phyloP scores from a whole-genome alignment of 495 filamentous ascomycete genomes.

The Lasiosphaeria hispida region DNA sequence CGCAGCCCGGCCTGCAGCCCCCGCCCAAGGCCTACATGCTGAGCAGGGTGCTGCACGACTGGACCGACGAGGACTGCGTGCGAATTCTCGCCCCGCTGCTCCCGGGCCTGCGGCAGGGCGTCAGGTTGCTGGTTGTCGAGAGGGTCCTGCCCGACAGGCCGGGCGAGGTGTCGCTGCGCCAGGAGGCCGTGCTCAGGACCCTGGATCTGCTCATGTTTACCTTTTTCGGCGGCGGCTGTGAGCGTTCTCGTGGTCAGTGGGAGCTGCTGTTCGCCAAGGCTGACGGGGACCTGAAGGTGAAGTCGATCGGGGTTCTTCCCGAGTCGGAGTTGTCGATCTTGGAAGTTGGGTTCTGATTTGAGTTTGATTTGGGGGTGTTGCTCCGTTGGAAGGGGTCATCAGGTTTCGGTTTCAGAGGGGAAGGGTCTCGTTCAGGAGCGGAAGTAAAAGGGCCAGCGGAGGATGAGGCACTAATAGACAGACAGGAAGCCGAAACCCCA shows the following conservation, averaged over 20 bases:
- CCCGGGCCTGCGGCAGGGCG: neutral
- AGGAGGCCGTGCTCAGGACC: conserved; percentile 2
- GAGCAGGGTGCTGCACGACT: conserved; percentile 12
- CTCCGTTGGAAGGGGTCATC: no score
- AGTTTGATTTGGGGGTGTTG: no score
- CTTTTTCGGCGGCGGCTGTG: conserved; percentile 1
- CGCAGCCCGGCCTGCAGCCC: neutral
- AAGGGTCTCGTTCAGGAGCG: no score
- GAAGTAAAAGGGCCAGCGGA: no score
- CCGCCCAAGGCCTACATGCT: conserved; percentile 1
- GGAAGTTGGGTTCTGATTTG: no score
- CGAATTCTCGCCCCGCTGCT: neutral
- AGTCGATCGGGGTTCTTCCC: conserved; percentile 47
- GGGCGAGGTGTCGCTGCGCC: conserved; percentile 3
- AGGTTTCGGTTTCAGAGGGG: no score
- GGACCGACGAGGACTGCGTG: conserved; percentile 7
- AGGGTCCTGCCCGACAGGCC: conserved; percentile 9
- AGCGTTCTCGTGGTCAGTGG: neutral
- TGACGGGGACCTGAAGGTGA: conserved; percentile 44
- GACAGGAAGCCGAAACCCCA: no score
- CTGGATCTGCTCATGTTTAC: conserved; percentile 11
- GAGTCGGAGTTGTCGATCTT: conserved; percentile 52
- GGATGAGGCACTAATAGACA: no score
- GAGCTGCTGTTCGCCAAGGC: conserved; percentile 50
- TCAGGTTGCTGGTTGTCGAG: conserved; percentile 6